Base-by-base conservation (phyloP, 805 yeast genomes). In the Candida palmyrensis region DNA sequence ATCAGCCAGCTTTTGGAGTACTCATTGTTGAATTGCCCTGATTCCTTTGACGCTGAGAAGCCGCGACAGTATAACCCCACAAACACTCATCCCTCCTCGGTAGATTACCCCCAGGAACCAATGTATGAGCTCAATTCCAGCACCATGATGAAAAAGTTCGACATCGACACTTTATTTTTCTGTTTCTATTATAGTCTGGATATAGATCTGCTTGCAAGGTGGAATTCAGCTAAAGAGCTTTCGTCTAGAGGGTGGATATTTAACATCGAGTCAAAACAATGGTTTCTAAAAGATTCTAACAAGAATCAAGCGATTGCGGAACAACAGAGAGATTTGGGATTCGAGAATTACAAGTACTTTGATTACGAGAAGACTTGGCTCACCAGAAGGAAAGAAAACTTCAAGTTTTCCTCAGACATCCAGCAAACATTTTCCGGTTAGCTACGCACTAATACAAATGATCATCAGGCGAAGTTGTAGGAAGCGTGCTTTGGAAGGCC, bases 31-130 rank as follows among this genome's bases (percentile, higher is more conserved):
- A 83, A 84, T 48, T 87, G 97, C 54, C 97, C 98, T 0, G 97
- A 92, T 59, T 85, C 97, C 1, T 73, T 79, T 38, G 95, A 90
- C 53, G 81, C 95, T 2, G 97, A 90, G 48, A 75, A 68, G 45
- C 95, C 97, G 12, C 74, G 81, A 40, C 72, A 74, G 53, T 79
- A 87, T 53, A 75, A 73, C 30, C 90, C 97, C 5, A 71, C 74
- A 15, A 77, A 79, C 44, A 94, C 94, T 34, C 94, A 83, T 51
- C 95, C 96, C 18, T 86, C 95, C 6, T 85, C 92, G 24, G 75
- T 83, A 15, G 85, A 81, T 57, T 92, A 86, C 59, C 98, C 98
- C 2, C 86, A 79, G 51, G 92, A 83, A 40, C 89, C 89, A 20
- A 68, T 79, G 57, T 75, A 77, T 37, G 84, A 77, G 51, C 63